Conservation (phyloP, 768 basidiomycete genomes). For the Trametes cingulata region DNA sequence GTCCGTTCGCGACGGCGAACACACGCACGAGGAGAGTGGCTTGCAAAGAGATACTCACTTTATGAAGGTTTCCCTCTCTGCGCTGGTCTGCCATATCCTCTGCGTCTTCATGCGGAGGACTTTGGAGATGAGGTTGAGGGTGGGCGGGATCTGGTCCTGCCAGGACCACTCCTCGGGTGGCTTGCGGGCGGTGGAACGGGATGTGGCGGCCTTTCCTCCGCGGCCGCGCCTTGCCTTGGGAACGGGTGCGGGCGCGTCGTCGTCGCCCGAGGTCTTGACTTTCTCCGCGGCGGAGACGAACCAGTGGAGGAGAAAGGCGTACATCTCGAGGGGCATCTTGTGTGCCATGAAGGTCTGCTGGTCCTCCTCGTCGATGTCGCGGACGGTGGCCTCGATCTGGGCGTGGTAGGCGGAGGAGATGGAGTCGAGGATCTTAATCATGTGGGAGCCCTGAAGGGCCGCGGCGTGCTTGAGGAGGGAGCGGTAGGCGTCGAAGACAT, state of each 20-base stretch:
- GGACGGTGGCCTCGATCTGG: conserved; percentile 70
- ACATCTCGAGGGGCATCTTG: conserved; percentile 82
- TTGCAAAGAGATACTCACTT: conserved; percentile 56
- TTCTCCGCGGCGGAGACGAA: conserved; percentile 83
- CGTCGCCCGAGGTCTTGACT: conserved; percentile 55
- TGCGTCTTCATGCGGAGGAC: conserved; percentile 68
- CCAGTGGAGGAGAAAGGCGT: conserved; percentile 91
- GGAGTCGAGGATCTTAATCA: conserved; percentile 88
- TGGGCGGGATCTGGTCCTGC: conserved; percentile 71
- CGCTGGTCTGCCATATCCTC: conserved; percentile 87
- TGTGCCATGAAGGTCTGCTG: conserved; percentile 61
- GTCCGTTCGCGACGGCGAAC: background rate
- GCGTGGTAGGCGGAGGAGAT: conserved; percentile 72
- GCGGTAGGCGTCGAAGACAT: conserved; percentile 81
- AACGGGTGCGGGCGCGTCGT: conserved; percentile 43
- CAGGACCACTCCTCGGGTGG: conserved; percentile 62
- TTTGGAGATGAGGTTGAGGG: conserved; percentile 70
- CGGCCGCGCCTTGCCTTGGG: conserved; percentile 56
- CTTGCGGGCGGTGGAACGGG: conserved; percentile 44
- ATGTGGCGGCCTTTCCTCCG: conserved; percentile 55
- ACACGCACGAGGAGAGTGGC: no score
- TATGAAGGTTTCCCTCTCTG: conserved; percentile 84
- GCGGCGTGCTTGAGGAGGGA: conserved; percentile 78
- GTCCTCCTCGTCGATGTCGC: conserved; percentile 70
- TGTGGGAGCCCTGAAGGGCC: conserved; percentile 58